phyloP scores from a whole-genome alignment of 2,329 filamentous ascomycete genomes.

The Aspergillus spinulosporus region DNA sequence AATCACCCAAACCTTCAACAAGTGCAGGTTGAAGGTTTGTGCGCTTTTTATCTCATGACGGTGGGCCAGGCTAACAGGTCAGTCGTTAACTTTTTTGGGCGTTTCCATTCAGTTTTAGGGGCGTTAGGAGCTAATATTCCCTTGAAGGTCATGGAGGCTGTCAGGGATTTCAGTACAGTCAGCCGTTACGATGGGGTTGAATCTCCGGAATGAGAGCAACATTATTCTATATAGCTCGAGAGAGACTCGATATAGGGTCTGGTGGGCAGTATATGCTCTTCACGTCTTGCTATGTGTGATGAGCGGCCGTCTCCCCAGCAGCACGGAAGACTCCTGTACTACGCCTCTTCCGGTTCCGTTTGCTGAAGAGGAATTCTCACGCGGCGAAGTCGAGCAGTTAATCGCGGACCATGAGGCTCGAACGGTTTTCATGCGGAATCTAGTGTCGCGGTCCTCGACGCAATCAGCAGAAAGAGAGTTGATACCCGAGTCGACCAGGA shows the following conservation, averaged over 20 bases:
- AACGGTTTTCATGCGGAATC: slow-evolving; percentile 27
- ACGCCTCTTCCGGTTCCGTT: slow-evolving; percentile 45
- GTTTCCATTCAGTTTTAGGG: not conserved
- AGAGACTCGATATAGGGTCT: slow-evolving; percentile 46
- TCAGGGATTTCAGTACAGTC: slow-evolving; percentile 44
- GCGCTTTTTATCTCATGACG: slow-evolving; percentile 43
- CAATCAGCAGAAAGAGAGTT: slow-evolving; percentile 12
- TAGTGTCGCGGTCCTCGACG: slow-evolving; percentile 22
- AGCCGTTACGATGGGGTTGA: slow-evolving; percentile 45
- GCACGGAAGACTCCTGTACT: slow-evolving; percentile 41
- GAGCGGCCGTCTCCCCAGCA: slow-evolving; percentile 45
- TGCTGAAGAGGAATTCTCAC: slow-evolving; percentile 39
- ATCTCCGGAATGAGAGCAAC: slow-evolving; percentile 44
- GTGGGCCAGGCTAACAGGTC: slow-evolving; percentile 47
- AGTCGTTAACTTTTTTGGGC: not conserved
- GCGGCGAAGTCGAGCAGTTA: slow-evolving; percentile 34
- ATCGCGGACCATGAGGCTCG: slow-evolving; percentile 38
- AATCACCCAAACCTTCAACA: slow-evolving; percentile 46
- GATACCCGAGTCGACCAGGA: slow-evolving; percentile 19
- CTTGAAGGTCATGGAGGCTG: slow-evolving; percentile 44
- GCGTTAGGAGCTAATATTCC: not conserved
- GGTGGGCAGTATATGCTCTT: slow-evolving; percentile 46
- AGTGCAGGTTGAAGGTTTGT: slow-evolving; percentile 45
- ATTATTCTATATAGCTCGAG: slow-evolving; percentile 39
- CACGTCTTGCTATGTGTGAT: slow-evolving; percentile 45